Conservation (phyloP, 1,284 basidiomycete genomes). For the Ganoderma resinaceum region DNA sequence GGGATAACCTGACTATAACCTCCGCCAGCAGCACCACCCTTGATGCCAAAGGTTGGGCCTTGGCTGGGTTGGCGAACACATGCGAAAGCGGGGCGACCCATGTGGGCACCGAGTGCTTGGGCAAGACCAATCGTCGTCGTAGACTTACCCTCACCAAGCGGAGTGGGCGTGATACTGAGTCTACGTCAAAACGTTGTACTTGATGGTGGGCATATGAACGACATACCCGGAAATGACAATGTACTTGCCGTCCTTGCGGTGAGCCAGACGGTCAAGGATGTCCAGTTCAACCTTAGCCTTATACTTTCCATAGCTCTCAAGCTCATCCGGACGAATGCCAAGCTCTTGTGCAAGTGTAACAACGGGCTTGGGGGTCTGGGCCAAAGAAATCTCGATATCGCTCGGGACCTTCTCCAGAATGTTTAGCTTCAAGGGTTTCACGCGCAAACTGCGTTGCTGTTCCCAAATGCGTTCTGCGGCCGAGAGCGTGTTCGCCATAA, state of each 20-base stretch:
- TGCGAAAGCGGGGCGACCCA: slow-evolving; percentile 93
- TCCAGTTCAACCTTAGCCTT: slow-evolving; percentile 97
- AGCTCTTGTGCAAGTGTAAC: slow-evolving; percentile 88
- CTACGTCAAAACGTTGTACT: background rate
- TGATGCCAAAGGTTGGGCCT: slow-evolving; percentile 99
- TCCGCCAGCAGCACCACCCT: slow-evolving; percentile 98
- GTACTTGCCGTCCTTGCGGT: slow-evolving; percentile 95
- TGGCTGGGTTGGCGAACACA: slow-evolving; percentile 99
- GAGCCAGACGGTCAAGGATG: slow-evolving; percentile 85
- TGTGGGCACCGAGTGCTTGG: slow-evolving; percentile 95
- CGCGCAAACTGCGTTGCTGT: slow-evolving; percentile 64
- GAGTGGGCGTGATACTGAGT: slow-evolving; percentile 93
- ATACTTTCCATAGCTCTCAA: slow-evolving; percentile 95
- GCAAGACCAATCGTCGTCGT: slow-evolving; percentile 98
- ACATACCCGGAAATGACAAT: slow-evolving; percentile 91
- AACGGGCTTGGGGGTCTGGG: slow-evolving; percentile 93
- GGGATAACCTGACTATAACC: slow-evolving; percentile 99
- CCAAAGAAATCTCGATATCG: slow-evolving; percentile 97
- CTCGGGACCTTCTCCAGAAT: slow-evolving; percentile 89
- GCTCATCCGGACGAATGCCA: slow-evolving; percentile 85
- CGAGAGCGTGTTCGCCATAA: slow-evolving; percentile 94
- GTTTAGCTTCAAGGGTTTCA: slow-evolving; percentile 84
- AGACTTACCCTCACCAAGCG: slow-evolving; percentile 98
- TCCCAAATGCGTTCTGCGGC: slow-evolving; percentile 88
- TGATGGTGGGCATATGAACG: background rate